Percentiles rank a stretch among this genome's conserved stretches.
These are phyloP conservation scores for Fusarium sp. DNA, from an alignment of 2,329 filamentous ascomycete genomes.

Conservation along the genomic window DNA sequence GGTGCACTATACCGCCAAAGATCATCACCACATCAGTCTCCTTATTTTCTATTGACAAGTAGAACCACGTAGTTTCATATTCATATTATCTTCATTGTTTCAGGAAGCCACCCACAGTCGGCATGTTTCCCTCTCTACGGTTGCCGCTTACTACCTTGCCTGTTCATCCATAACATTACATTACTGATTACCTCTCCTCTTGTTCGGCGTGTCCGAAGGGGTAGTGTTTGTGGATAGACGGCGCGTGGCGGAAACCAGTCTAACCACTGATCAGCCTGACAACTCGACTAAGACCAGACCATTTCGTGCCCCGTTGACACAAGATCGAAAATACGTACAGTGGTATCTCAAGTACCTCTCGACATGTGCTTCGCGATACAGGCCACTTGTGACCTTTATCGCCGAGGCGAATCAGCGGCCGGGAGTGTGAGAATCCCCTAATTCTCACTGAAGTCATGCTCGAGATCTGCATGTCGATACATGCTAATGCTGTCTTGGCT, in stretches of 20 bases:
- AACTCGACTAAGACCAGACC: conserved; percentile 9
- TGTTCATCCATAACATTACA: background rate
- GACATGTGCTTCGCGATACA: conserved; percentile 19
- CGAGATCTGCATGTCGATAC: conserved; percentile 16
- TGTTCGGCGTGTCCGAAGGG: conserved; percentile 36
- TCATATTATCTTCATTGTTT: conserved; percentile 3
- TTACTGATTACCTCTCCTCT: conserved; percentile 10
- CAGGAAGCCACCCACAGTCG: conserved; percentile 13
- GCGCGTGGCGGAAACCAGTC: conserved; percentile 32
- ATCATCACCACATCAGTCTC: conserved; percentile 15
- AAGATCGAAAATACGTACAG: background rate
- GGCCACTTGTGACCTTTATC: background rate
- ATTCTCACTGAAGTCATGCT: background rate
- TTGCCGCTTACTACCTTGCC: conserved; percentile 4
- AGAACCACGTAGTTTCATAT: background rate
- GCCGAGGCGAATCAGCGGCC: background rate
- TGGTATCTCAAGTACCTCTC: conserved; percentile 8
- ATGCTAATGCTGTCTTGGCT: conserved; percentile 1
- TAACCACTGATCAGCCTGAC: conserved; percentile 28
- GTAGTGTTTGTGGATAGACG: conserved; percentile 36
- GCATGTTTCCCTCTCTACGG: conserved; percentile 1
- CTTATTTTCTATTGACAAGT: background rate
- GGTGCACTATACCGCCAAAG: conserved; percentile 4
- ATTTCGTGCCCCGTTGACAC: background rate
- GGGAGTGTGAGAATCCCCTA: background rate